Percentiles rank a stretch among this genome's conserved stretches.
These are phyloP conservation scores for Colletotrichum kahawae DNA, from an alignment of 2,329 filamentous ascomycete genomes.

Conservation along the genomic window DNA sequence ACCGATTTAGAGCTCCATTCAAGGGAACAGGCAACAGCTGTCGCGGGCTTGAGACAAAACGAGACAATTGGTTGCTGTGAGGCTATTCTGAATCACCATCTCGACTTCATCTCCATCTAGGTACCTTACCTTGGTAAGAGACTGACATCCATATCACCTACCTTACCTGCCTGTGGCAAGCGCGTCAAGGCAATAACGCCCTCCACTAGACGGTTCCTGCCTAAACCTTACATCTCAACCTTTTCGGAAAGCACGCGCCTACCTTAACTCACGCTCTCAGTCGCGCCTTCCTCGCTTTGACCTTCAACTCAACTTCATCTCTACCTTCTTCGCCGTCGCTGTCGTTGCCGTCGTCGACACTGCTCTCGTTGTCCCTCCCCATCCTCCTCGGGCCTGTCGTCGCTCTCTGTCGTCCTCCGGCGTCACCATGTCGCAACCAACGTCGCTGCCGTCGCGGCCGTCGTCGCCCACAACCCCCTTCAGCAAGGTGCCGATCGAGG, in stretches of 20 bases:
- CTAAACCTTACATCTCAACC: not conserved
- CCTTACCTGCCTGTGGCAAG: not conserved
- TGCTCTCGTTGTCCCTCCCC: not conserved
- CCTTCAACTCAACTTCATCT: not conserved
- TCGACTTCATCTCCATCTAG: not conserved
- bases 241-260: not conserved
- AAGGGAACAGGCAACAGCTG: not conserved
- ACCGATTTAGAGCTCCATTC: not conserved
- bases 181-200: not conserved
- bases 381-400: not conserved
- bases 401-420: not conserved
- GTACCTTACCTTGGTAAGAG: not conserved
- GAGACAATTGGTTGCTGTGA: not conserved
- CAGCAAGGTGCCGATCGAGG: constrained; percentile 58
- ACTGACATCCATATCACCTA: not conserved
- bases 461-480: constrained; percentile 20
- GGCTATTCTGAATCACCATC: not conserved
- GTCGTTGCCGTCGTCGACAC: not conserved
- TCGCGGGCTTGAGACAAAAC: not conserved
- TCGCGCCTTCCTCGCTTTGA: not conserved
- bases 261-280: not conserved
- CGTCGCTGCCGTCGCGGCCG: not conserved
- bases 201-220: not conserved
- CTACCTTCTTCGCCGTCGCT: not conserved
- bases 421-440: not conserved